A percentile compares a stretch with the other conserved stretches of the same genome.
Conservation (phyloP, 129 eudicot species). For the Ambrosia artemisiifolia region DNA sequence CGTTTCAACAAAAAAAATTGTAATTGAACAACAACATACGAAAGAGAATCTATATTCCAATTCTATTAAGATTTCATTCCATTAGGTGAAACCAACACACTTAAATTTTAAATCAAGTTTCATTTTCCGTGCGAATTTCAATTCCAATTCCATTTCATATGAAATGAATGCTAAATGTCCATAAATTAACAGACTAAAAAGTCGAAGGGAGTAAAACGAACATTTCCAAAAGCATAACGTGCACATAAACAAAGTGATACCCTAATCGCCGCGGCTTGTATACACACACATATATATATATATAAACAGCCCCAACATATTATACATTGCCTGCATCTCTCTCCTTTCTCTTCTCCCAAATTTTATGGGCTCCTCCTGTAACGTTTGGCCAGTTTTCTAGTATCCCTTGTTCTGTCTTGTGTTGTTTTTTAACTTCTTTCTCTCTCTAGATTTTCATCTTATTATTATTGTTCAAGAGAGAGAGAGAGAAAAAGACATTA, state of each 20-base stretch:
- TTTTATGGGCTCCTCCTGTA: conserved; percentile 41
- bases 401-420: neutral
- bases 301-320: neutral
- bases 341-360: neutral
- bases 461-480: neutral
- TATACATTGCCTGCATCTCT: neutral
- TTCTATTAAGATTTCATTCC: no score
- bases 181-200: neutral
- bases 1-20: no score
- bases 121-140: no score
- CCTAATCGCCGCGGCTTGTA: conserved; percentile 13
- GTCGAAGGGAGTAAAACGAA: neutral
- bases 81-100: no score
- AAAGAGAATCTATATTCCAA: no score
- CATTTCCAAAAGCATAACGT: neutral
- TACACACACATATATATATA: neutral
- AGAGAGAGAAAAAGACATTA: neutral
- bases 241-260: neutral
- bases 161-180: no score
- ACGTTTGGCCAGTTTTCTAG: conserved; percentile 36
- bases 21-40: no score
- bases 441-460: neutral
- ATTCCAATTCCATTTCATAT: no score
- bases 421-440: neutral
- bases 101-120: no score